Percentiles rank a stretch among this genome's conserved stretches.
These are phyloP conservation scores for Albugo laibachii DNA, from an alignment of 352 stramenopile genomes.

Conservation along the genomic window DNA sequence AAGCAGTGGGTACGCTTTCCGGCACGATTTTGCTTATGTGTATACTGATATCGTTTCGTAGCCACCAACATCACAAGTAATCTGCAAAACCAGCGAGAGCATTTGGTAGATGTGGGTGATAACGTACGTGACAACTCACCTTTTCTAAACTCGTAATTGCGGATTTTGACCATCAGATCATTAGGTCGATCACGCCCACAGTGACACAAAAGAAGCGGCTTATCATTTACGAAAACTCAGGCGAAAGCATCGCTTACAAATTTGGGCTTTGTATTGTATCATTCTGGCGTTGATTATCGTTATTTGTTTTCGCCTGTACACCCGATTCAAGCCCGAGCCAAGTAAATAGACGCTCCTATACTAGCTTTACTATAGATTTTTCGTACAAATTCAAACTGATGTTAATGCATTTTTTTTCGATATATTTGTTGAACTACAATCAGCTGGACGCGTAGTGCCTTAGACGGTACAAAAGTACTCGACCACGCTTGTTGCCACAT, in stretches of 20 bases:
- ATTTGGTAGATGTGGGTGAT: constrained; percentile 47
- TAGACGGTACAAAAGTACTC: constrained; percentile 92
- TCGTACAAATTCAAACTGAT: no score
- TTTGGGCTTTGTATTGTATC: constrained; percentile 58
- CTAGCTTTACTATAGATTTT: no score
- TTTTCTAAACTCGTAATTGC: background rate
- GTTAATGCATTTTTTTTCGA: no score
- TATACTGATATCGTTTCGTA: background rate
- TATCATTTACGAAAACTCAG: constrained; percentile 58
- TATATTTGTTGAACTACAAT: background rate
- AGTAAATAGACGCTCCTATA: no score
- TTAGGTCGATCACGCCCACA: constrained; percentile 43
- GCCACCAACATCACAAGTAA: constrained; percentile 51
- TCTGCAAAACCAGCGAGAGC: constrained; percentile 38
- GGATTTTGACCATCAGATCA: background rate
- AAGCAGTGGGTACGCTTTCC: constrained; percentile 22
- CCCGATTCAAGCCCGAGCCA: constrained; percentile 15
- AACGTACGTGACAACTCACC: constrained; percentile 23
- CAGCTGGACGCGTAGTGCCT: constrained; percentile 86
- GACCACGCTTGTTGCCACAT: constrained; percentile 91
- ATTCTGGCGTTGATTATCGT: constrained; percentile 44
- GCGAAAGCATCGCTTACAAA: constrained; percentile 60
- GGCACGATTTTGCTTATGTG: background rate
- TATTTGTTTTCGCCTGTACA: constrained; percentile 30
- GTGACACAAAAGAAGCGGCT: constrained; percentile 45